phyloP scores from a whole-genome alignment of 108 stramenopile genomes.

The Asterionellopsis glacialis region DNA sequence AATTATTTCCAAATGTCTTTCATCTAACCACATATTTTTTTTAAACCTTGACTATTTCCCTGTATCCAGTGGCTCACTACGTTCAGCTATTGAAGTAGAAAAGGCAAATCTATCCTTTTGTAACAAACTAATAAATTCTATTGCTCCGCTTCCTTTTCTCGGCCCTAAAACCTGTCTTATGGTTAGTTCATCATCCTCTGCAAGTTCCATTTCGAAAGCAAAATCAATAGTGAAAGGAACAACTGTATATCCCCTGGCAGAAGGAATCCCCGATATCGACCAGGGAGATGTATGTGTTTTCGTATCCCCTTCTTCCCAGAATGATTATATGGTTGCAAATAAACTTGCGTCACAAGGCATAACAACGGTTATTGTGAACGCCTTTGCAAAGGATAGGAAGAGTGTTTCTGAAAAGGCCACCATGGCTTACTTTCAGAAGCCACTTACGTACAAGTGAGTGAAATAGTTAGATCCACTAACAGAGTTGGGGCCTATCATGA shows the following conservation, averaged over 20 bases:
- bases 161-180: slow-evolving; percentile 50
- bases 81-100: slow-evolving; percentile 64
- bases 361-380: slow-evolving; percentile 61
- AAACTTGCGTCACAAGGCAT: slow-evolving; percentile 24
- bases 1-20: too few species aligned
- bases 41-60: too few species aligned
- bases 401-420: slow-evolving; percentile 49
- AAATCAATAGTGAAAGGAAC: slow-evolving; percentile 16
- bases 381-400: slow-evolving; percentile 56
- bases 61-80: slow-evolving; percentile 32
- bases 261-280: slow-evolving; percentile 19
- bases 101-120: slow-evolving; percentile 54
- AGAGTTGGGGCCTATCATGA: too few species aligned
- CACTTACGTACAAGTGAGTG: slow-evolving; percentile 64
- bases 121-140: slow-evolving; percentile 29
- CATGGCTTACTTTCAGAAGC: slow-evolving; percentile 75
- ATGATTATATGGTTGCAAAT: slow-evolving; percentile 51
- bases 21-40: too few species aligned
- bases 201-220: slow-evolving; percentile 35
- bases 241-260: slow-evolving; percentile 19
- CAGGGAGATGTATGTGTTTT: slow-evolving; percentile 39
- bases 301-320: slow-evolving; percentile 42
- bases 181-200: slow-evolving; percentile 40
- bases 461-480: too few species aligned
- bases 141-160: slow-evolving; percentile 27